phyloP scores from a whole-genome alignment of 768 basidiomycete genomes.

The Antrodiella citrinella region DNA sequence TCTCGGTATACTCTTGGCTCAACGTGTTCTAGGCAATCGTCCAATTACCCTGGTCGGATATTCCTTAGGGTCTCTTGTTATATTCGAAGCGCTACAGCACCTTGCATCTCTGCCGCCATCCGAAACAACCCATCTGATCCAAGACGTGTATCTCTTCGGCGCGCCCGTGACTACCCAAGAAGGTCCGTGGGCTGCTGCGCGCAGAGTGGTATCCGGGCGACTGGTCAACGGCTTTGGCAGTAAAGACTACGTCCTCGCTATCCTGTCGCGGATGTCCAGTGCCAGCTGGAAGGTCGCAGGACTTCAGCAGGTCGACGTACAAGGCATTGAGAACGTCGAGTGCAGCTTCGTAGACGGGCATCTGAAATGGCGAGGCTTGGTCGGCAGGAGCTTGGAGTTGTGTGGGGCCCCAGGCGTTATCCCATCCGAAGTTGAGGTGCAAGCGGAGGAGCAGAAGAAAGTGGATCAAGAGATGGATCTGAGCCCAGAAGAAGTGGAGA shows the following conservation, averaged over 20 bases:
- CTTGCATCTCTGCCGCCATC: constrained; percentile 36
- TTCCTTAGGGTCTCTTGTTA: constrained; percentile 47
- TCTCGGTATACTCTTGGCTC: constrained; percentile 39
- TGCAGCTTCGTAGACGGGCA: constrained; percentile 43
- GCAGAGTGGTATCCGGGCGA: constrained; percentile 42
- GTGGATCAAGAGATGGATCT: constrained; percentile 16
- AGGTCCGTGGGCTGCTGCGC: constrained; percentile 35
- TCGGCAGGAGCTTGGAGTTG: constrained; percentile 35
- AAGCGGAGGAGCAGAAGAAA: constrained; percentile 22
- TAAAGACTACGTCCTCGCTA: constrained; percentile 47
- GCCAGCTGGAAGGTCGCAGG: constrained; percentile 46
- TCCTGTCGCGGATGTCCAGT: constrained; percentile 39
- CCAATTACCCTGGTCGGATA: constrained; percentile 51
- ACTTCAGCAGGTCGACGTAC: constrained; percentile 36
- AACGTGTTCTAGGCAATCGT: constrained; percentile 44
- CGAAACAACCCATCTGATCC: constrained; percentile 38
- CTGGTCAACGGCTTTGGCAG: constrained; percentile 46
- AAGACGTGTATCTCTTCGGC: constrained; percentile 51
- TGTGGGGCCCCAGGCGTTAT: constrained; percentile 34
- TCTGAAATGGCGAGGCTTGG: constrained; percentile 40
- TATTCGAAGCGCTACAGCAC: constrained; percentile 45
- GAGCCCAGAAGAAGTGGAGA: constrained; percentile 12
- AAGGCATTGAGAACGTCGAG: constrained; percentile 45
- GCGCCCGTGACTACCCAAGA: constrained; percentile 36
- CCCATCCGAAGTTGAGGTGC: constrained; percentile 27